Conservation (phyloP, 2,329 filamentous ascomycete species). For the Teratosphaeria viscida region DNA sequence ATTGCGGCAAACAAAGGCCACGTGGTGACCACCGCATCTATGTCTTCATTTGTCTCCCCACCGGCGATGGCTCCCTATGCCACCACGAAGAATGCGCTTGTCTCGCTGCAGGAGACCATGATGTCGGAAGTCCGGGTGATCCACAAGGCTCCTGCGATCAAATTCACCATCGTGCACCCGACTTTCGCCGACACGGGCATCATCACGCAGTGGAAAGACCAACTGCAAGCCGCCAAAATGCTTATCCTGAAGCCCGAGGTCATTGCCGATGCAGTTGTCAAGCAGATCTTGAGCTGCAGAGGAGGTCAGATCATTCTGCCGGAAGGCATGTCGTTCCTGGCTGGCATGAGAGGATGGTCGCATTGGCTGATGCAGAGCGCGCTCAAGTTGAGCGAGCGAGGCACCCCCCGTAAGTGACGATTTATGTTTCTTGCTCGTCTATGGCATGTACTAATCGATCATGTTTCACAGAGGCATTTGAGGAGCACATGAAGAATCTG, state of each 20-base stretch:
- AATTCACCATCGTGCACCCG: slow-evolving; percentile 33
- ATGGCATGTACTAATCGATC: neutral
- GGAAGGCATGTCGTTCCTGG: neutral
- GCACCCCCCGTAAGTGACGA: neutral
- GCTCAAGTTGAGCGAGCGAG: neutral
- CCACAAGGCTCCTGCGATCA: slow-evolving; percentile 33
- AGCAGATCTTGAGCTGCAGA: slow-evolving; percentile 32
- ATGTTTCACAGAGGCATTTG: neutral
- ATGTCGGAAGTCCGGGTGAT: slow-evolving; percentile 30
- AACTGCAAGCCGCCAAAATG: slow-evolving; percentile 23
- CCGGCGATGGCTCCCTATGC: slow-evolving; percentile 37
- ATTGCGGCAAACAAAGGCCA: slow-evolving; percentile 43
- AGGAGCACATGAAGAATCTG: neutral
- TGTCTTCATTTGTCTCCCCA: slow-evolving; percentile 37
- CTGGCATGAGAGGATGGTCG: neutral
- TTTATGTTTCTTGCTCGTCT: neutral
- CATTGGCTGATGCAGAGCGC: neutral
- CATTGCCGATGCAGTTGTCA: slow-evolving; percentile 33
- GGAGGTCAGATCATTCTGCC: slow-evolving; percentile 32
- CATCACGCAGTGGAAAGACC: slow-evolving; percentile 20
- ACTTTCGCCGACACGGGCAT: slow-evolving; percentile 32
- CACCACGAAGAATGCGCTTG: slow-evolving; percentile 40
- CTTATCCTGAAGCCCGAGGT: slow-evolving; percentile 29
- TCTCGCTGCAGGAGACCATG: slow-evolving; percentile 44
- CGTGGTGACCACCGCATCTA: slow-evolving; percentile 45